Evolutionary conservation across 208 protist species (phyloP).

Genomic region (Herpetomonas muscarum): DNA sequence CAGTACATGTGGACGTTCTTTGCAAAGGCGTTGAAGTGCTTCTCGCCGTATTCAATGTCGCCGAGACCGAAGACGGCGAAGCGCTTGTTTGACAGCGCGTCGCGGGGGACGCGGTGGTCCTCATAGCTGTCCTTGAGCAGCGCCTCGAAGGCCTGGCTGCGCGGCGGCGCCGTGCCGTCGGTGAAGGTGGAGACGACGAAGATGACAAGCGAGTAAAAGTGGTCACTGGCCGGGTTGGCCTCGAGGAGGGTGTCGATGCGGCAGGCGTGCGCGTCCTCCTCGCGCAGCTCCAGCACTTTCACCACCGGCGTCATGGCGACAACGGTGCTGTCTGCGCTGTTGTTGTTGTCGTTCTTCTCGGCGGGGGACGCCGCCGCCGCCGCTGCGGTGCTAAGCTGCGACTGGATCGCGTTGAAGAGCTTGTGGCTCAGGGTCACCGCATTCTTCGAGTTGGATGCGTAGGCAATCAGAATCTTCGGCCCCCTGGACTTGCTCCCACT

Average conservation of each 20-base stretch:
- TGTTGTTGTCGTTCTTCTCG: neutral
- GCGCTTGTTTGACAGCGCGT: conserved; percentile 43
- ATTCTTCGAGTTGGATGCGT: conserved; percentile 40
- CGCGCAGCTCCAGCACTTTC: conserved; percentile 22
- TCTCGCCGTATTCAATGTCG: conserved; percentile 73
- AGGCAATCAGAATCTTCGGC: conserved; percentile 45
- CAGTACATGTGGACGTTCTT: conserved; percentile 74
- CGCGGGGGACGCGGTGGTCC: conserved; percentile 76
- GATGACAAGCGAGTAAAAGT: conserved; percentile 39
- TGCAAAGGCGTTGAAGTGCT: conserved; percentile 75
- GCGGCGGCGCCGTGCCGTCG: conserved; percentile 61
- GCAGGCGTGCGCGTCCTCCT: conserved; percentile 19
- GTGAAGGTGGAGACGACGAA: conserved; percentile 83
- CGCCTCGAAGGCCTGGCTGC: conserved; percentile 52
- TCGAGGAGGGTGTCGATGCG: conserved; percentile 57
- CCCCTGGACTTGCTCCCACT: neutral
- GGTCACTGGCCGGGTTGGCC: neutral
- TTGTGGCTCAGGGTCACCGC: conserved; percentile 38
- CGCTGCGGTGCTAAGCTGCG: neutral
- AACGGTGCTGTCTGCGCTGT: neutral
- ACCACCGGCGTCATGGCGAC: conserved; percentile 16
- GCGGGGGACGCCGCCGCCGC: neutral
- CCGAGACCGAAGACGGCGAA: conserved; percentile 89
- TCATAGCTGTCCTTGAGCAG: conserved; percentile 74
- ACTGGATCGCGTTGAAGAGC: conserved; percentile 29